Base-by-base conservation (phyloP, 2,329 filamentous ascomycete species). In the Ophiostoma ips region DNA sequence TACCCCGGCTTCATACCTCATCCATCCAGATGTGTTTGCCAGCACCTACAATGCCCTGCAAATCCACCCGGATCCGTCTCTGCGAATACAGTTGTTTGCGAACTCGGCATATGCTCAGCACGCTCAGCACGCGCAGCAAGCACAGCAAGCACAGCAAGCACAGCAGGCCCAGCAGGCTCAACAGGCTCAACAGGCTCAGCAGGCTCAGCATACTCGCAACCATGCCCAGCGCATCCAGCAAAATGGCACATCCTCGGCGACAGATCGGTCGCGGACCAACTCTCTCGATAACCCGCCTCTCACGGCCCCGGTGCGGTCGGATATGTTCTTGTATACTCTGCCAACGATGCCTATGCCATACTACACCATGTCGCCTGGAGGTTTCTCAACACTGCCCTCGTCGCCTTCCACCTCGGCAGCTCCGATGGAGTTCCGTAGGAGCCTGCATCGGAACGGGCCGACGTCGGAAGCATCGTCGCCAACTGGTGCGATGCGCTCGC, bases 221-320 rank as follows among this genome's bases (percentile, higher is more conserved):
- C 69, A 66, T 61, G 67, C 64, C 49, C 68, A 66, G 58, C 69
- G 65, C 60, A 64, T 69, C 59, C 67, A 66, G 55, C 62, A 61
- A 48, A 61, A 57, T 52, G 53, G 54, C 60, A 60, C 66, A 49
- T 53, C 65, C 36, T 61, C 66, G 55, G 50, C 60, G 5, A 51
- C 68, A 51, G 70, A 77, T 58, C 65, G 79, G 55, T 74, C 76
- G 35, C 71, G 79, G 53, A 80, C 77, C 7, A 79, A 75, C 58
- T 81, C 77, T 12, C 77, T 81, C 58, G 78, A 83, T 57, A 79
- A 74, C 50, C 69, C 75, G 16, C 77, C 78, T 5, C 60, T 79
- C 35, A 75, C 70, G n/a, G 75, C 76, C 1, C 75, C 78, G 2
- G 59, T 79, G 3, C 71, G 72, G 10, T 72, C 72, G 1, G 77